phyloP scores from a whole-genome alignment of 441 rosid genomes.

The Pelargonium myrrhifolium region DNA sequence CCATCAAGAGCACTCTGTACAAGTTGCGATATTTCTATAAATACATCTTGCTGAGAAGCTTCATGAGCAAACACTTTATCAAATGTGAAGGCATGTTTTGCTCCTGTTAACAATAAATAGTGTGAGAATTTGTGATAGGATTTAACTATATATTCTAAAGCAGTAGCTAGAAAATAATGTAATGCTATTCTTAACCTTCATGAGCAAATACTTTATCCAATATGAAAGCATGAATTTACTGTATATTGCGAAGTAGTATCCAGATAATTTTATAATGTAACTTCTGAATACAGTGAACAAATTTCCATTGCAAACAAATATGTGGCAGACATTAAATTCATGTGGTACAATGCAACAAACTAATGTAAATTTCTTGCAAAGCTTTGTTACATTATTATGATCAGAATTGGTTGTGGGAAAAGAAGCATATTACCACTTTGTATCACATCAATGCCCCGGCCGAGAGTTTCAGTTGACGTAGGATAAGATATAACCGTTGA shows the following conservation, averaged over 20 bases:
- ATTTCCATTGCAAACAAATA: too few species aligned
- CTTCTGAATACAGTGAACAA: too few species aligned
- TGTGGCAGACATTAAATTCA: too few species aligned
- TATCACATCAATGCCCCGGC: slow-evolving; percentile 71
- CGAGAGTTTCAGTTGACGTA: slow-evolving; percentile 57
- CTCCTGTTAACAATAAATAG: slow-evolving; percentile 39
- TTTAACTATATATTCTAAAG: not conserved
- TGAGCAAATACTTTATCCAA: too few species aligned
- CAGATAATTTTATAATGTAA: too few species aligned
- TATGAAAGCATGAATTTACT: too few species aligned
- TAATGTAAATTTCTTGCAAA: too few species aligned
- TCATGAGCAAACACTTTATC: slow-evolving; percentile 88
- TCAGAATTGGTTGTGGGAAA: not conserved
- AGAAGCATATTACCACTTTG: slow-evolving; percentile 56
- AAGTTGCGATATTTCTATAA: slow-evolving; percentile 88
- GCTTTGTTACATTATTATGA: not conserved
- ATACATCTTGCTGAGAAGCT: slow-evolving; percentile 80
- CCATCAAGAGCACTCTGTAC: slow-evolving; percentile 97
- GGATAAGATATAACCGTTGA: slow-evolving; percentile 60
- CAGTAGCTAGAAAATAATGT: not conserved
- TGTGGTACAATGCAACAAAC: too few species aligned
- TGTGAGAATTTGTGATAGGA: not conserved
- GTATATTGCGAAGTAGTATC: too few species aligned
- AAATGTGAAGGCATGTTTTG: slow-evolving; percentile 75
- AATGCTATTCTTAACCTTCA: not conserved